phyloP scores from a whole-genome alignment of 176 grass and related monocot genomes.

The Metroxylon sagu region DNA sequence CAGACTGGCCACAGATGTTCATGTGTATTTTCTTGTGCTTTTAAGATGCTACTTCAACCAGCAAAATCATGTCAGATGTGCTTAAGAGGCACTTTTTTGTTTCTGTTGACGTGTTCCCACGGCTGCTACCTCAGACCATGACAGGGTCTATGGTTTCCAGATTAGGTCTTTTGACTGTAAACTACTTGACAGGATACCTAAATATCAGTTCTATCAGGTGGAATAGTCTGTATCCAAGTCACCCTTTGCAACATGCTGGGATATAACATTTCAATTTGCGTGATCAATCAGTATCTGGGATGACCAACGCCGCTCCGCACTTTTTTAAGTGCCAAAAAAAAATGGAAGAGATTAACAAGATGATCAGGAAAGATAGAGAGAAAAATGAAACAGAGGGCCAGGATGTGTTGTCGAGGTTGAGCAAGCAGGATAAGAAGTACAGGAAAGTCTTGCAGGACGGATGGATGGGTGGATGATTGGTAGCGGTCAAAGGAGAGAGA shows the following conservation, averaged over 20 bases:
- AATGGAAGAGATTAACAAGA: slow-evolving; percentile 51
- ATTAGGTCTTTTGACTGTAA: slow-evolving; percentile 82
- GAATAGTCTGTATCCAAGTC: not conserved
- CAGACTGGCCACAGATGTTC: slow-evolving; percentile 66
- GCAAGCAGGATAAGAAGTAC: slow-evolving; percentile 56
- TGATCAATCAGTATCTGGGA: slow-evolving; percentile 51
- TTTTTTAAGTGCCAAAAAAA: slow-evolving; percentile 50
- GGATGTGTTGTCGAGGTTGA: slow-evolving; percentile 44
- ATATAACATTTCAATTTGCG: not conserved
- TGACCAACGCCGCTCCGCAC: slow-evolving; percentile 44
- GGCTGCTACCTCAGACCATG: slow-evolving; percentile 75
- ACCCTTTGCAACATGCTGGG: too few relatives aligned
- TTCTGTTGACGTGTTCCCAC: slow-evolving; percentile 50
- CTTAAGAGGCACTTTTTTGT: not conserved
- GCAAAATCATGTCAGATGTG: too few relatives aligned
- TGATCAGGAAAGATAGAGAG: slow-evolving; percentile 68
- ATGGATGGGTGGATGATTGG: slow-evolving; percentile 61
- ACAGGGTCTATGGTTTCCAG: slow-evolving; percentile 85
- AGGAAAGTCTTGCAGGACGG: slow-evolving; percentile 48
- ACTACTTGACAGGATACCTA: slow-evolving; percentile 70
- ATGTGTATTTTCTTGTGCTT: too few relatives aligned
- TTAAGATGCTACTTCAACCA: too few relatives aligned
- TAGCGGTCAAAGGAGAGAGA: slow-evolving; percentile 69
- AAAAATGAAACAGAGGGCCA: slow-evolving; percentile 70
- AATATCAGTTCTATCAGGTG: slow-evolving; percentile 90